A percentile compares a stretch with the other conserved stretches of the same genome.
phyloP scores from a whole-genome alignment of 1,284 basidiomycete genomes.

The Cystobasidium sp. region DNA sequence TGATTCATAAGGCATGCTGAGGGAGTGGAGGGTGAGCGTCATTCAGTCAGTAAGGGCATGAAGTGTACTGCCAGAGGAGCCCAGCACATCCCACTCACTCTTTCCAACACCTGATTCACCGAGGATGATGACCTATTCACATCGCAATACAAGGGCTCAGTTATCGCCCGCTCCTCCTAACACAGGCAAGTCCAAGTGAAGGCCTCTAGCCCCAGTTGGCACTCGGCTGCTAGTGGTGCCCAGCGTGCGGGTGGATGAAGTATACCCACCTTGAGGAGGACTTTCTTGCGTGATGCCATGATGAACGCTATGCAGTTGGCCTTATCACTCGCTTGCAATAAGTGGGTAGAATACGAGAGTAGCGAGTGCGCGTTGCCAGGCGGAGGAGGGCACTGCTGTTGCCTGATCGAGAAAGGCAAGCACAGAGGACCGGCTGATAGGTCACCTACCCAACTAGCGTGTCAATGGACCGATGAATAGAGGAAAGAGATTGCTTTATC shows the following conservation, averaged over 20 bases:
- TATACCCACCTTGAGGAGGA: constrained; percentile 83
- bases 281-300: constrained; percentile 68
- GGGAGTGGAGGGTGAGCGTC: not conserved
- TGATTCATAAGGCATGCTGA: constrained; percentile 95
- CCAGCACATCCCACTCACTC: constrained; percentile 59
- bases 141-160: not conserved
- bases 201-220: not conserved
- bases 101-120: constrained; percentile 99
- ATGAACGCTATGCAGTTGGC: not conserved
- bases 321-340: not conserved
- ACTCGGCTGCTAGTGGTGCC: constrained; percentile 12
- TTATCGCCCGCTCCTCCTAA: not conserved
- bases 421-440: not conserved
- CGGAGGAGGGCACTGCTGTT: not conserved
- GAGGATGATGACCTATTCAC: constrained; percentile 88
- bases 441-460: not conserved
- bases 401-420: not conserved
- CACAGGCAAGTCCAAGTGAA: not conserved
- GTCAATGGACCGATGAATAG: too few relatives aligned
- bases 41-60: constrained; percentile 28
- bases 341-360: not conserved
- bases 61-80: constrained; percentile 33
- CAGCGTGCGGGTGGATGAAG: not conserved
- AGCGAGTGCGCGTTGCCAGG: not conserved
- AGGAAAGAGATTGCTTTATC: too few relatives aligned